Conservation (phyloP, 2,329 filamentous ascomycete genomes). For the Elsinoe ampelina region DNA sequence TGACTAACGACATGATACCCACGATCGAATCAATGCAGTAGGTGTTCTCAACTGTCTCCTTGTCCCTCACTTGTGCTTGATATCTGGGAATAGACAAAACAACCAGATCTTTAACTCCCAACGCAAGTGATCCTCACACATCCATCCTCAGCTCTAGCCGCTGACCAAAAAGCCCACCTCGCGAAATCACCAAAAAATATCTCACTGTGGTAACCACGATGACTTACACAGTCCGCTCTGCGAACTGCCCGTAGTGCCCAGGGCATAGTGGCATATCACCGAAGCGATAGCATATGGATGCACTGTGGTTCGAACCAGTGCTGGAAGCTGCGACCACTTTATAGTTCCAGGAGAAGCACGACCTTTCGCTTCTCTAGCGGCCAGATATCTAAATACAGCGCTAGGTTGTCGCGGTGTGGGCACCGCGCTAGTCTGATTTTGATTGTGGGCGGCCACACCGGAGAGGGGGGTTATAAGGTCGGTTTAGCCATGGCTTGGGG, state of each 20-base stretch:
- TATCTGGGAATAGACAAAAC: too few relatives aligned
- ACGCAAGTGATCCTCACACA: too few relatives aligned
- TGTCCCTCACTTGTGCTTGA: background rate
- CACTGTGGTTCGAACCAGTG: background rate
- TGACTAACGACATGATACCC: conserved; percentile 2
- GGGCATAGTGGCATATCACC: background rate
- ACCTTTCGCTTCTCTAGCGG: too few relatives aligned
- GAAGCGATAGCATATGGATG: background rate
- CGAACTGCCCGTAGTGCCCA: background rate
- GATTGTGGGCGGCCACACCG: too few relatives aligned
- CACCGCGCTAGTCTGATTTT: background rate
- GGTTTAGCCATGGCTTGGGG: too few relatives aligned
- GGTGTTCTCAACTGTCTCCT: background rate
- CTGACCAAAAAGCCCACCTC: too few relatives aligned
- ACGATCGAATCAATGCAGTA: background rate
- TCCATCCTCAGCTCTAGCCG: too few relatives aligned
- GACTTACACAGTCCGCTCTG: background rate
- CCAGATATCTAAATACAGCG: background rate
- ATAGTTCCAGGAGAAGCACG: background rate
- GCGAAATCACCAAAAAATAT: too few relatives aligned
- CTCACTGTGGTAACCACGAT: background rate
- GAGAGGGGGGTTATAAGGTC: too few relatives aligned
- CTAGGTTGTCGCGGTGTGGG: background rate
- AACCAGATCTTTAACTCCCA: too few relatives aligned
- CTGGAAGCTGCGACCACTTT: background rate